Evolutionary conservation across 2,329 filamentous ascomycete species (phyloP).

Genomic region (Venturia carpophila): DNA sequence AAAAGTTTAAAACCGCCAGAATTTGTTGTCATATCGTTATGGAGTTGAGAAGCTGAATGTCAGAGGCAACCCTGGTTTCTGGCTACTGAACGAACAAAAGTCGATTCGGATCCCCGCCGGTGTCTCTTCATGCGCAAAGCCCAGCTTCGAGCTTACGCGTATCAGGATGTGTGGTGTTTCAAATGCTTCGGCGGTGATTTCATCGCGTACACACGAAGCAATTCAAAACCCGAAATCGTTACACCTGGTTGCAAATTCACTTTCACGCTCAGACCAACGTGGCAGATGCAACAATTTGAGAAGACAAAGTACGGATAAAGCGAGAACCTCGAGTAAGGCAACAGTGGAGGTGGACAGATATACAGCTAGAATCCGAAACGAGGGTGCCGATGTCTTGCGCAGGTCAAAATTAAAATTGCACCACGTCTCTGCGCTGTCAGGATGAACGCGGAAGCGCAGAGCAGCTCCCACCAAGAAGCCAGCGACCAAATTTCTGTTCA

Average conservation of each 20-base stretch:
- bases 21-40: not conserved
- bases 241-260: not conserved
- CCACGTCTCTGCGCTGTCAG: not conserved
- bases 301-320: no score
- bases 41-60: not conserved
- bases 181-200: not conserved
- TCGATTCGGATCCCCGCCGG: not conserved
- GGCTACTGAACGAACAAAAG: not conserved
- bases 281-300: not conserved
- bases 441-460: not conserved
- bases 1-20: not conserved
- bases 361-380: not conserved
- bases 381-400: not conserved
- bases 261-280: not conserved
- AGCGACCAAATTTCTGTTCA: constrained; percentile 6
- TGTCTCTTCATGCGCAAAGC: not conserved
- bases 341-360: not conserved
- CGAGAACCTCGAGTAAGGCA: not conserved
- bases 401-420: not conserved
- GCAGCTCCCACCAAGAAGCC: not conserved
- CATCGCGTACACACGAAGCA: not conserved
- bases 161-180: not conserved
- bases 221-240: not conserved
- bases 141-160: not conserved
- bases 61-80: not conserved